A percentile compares a stretch with the other conserved stretches of the same genome.
These are phyloP conservation scores for Pestalotiopsis sp. DNA, from an alignment of 2,329 filamentous ascomycete species.

Conservation along the genomic window DNA sequence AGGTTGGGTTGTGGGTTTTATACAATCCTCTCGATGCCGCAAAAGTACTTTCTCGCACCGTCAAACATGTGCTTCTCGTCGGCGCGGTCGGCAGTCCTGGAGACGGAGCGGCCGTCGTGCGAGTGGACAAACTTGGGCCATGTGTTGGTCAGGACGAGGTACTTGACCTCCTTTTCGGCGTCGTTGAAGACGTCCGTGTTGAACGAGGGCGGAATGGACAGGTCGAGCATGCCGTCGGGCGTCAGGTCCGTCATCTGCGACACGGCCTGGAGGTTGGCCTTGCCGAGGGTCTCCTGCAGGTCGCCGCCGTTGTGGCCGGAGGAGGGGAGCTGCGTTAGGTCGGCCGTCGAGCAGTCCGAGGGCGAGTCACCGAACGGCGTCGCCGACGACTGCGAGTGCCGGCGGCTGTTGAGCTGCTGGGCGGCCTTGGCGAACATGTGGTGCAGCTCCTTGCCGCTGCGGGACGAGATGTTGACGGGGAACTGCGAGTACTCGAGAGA, in stretches of 20 bases:
- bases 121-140: constrained; percentile 31
- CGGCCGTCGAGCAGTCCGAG: constrained; percentile 6
- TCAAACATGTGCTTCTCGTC: constrained; percentile 11
- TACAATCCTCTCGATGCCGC: constrained; percentile 10
- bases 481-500: constrained; percentile 30
- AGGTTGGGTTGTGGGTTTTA: not conserved
- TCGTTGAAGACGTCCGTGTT: constrained; percentile 17
- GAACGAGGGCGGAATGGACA: constrained; percentile 12
- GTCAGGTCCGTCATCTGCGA: constrained; percentile 18
- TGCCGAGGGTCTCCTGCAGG: constrained; percentile 18
- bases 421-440: constrained; percentile 20
- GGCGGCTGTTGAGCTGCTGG: constrained; percentile 15
- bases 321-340: not conserved
- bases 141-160: constrained; percentile 30
- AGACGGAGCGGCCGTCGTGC: constrained; percentile 9
- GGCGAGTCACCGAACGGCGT: constrained; percentile 17
- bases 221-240: constrained; percentile 9
- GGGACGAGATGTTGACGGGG: constrained; percentile 22
- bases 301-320: not conserved
- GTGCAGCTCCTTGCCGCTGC: constrained; percentile 19
- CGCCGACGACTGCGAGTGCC: constrained; percentile 12
- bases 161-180: constrained; percentile 24
- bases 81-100: not conserved
- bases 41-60: constrained; percentile 10
- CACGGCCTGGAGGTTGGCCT: constrained; percentile 19